phyloP scores from a whole-genome alignment of 2,329 filamentous ascomycete genomes.

The Fusarium sp. region DNA sequence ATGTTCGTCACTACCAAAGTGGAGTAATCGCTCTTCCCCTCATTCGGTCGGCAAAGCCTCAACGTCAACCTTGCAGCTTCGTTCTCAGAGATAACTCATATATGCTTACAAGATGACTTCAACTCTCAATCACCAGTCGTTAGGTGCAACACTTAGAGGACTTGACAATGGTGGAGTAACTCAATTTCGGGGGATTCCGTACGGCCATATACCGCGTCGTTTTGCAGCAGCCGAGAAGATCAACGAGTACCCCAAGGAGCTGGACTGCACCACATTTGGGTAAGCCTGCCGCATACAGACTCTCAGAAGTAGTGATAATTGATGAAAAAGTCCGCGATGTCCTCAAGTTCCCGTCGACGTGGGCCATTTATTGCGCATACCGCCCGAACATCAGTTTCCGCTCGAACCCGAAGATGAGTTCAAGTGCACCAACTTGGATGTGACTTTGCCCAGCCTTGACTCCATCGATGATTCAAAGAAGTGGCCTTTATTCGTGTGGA shows the following conservation, averaged over 20 bases:
- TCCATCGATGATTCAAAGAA: not conserved
- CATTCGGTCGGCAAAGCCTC: not conserved
- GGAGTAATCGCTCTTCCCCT: not conserved
- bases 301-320: accelerated
- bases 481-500: slow-evolving; percentile 58
- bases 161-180: not conserved
- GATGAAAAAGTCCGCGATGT: slow-evolving; percentile 51
- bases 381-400: slow-evolving; percentile 41
- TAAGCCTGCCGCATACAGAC: accelerated
- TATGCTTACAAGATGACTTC: not conserved
- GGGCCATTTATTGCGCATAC: slow-evolving; percentile 56
- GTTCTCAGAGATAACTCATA: not conserved
- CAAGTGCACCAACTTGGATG: slow-evolving; percentile 56
- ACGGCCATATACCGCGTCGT: not conserved
- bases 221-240: not conserved
- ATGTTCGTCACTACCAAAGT: not conserved
- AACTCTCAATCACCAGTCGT: not conserved
- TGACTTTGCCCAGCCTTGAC: slow-evolving; percentile 44
- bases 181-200: slow-evolving; percentile 19
- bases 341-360: slow-evolving; percentile 56
- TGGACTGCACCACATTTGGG: slow-evolving; percentile 13
- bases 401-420: slow-evolving; percentile 55
- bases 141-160: not conserved
- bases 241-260: not conserved
- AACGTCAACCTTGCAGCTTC: not conserved